Conservation (phyloP, 1,139 yeast genomes). For the Arxiozyma heterogenica region DNA sequence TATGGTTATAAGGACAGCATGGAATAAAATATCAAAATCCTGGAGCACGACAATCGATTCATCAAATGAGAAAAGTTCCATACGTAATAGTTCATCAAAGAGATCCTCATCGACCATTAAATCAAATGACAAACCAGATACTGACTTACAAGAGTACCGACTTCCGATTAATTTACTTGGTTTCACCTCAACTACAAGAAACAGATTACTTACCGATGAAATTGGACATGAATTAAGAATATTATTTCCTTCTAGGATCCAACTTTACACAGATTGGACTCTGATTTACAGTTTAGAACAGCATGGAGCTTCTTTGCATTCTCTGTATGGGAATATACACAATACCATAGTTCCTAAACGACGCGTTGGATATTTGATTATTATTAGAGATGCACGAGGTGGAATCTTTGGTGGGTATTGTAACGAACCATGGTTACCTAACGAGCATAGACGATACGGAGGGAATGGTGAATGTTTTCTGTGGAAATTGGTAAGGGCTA, state of each 20-base stretch:
- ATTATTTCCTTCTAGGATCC: constrained; percentile 69
- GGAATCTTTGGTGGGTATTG: constrained; percentile 74
- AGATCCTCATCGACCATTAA: too few relatives aligned
- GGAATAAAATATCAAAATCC: constrained; percentile 6
- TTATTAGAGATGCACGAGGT: constrained; percentile 53
- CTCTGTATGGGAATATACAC: constrained; percentile 45
- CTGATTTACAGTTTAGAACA: constrained; percentile 77
- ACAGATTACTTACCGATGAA: constrained; percentile 46
- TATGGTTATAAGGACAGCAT: neutral
- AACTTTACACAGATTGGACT: constrained; percentile 68
- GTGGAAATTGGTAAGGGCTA: constrained; percentile 57
- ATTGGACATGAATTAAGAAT: constrained; percentile 68
- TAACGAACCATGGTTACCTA: constrained; percentile 64
- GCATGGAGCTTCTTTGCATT: constrained; percentile 79
- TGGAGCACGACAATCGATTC: neutral
- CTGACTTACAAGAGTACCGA: constrained; percentile 30
- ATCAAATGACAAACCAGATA: neutral
- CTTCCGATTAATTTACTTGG: constrained; percentile 47
- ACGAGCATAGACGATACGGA: constrained; percentile 63
- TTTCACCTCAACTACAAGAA: constrained; percentile 47
- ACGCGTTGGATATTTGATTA: constrained; percentile 57
- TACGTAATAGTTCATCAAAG: neutral
- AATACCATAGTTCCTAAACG: constrained; percentile 28
- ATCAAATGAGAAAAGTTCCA: neutral
- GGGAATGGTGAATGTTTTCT: constrained; percentile 95